Base-by-base conservation (phyloP, 2,329 filamentous ascomycete genomes). In the Juglanconis oblonga region DNA sequence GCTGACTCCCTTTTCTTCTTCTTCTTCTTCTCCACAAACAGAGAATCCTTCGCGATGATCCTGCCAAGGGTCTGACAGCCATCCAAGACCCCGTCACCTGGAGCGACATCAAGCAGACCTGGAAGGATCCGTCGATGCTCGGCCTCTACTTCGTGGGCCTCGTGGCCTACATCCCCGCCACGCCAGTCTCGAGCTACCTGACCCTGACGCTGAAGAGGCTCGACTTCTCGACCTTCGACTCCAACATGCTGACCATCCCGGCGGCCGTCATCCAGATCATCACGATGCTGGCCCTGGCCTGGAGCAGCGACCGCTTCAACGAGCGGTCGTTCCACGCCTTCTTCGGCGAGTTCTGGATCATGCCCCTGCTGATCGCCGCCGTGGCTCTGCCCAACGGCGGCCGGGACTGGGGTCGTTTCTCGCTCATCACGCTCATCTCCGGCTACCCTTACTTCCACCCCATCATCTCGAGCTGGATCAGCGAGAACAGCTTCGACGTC, bases 211-310 rank as follows among this genome's bases (percentile, higher is more conserved):
- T 87, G 1, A 81, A 80, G 63, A 76, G 81, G 2, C 73, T 87
- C 4, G 84, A 78, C 11, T 87, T 86, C 72, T 72, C 72, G 52
- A 84, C 83, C 1, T 83, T 89, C 67, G 72, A 84, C 36, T 82
- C 81, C 33, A 89, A 88, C 64, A 75, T 90, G 62, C 77, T 89
- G 29, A 84, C 84, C 1, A 87, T 88, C 13, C 84, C 84, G 0
- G 79, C 82, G 0, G 81, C 81, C 14, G 76, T 75, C 0, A 70
- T 86, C 1, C 84, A 85, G 67, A 85, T 87, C 62, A 58, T 84
- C 52, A 83, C 83, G 49, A 79, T 87, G 71, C 68, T 86, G 14
- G 68, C 74, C 2, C 76, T 83, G 61, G 81, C 84, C 0, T 83
- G 76, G 71, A 74, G 81, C 50, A 83, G 80, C 5, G 81, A 86